These are phyloP conservation scores for Dysphania ambrosioides DNA, from an alignment of 148 eudicot species.

Conservation along the genomic window DNA sequence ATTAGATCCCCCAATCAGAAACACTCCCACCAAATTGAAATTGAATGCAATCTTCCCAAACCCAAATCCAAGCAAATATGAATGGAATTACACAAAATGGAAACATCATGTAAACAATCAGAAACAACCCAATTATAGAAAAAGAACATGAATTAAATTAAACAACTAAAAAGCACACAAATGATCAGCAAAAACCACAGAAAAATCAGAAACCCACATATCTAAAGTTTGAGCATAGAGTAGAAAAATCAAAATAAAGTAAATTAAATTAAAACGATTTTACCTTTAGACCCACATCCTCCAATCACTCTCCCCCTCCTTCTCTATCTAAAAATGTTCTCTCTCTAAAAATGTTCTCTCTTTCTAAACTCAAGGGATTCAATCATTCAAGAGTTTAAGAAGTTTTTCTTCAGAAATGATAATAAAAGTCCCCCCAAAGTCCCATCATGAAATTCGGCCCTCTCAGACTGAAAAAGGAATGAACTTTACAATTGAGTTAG, in stretches of 20 bases:
- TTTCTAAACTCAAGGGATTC: conserved; percentile 29
- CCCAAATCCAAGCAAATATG: conserved; percentile 15
- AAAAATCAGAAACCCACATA: conserved; percentile 31
- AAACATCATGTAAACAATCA: conserved; percentile 11
- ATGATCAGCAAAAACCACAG: conserved; percentile 25
- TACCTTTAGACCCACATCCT: conserved; percentile 90
- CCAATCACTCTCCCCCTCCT: conserved; percentile 32
- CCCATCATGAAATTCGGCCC: conserved; percentile 36
- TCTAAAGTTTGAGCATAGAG: conserved; percentile 20
- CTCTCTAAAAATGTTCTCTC: conserved; percentile 18
- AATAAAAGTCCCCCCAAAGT: conserved; percentile 26
- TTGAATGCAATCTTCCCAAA: conserved; percentile 14
- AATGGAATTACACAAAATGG: conserved; percentile 17
- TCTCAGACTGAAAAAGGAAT: conserved; percentile 34
- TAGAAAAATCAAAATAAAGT: not conserved
- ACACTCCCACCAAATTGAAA: conserved; percentile 7
- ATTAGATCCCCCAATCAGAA: conserved; percentile 24
- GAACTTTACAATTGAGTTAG: conserved; percentile 33
- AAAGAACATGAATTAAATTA: conserved; percentile 19
- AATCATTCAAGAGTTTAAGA: conserved; percentile 34
- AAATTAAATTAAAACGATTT: too few relatives aligned
- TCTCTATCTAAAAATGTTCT: too few relatives aligned
- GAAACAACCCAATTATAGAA: conserved; percentile 14
- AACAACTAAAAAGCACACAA: conserved; percentile 15
- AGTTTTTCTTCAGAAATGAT: conserved; percentile 11